Base-by-base conservation (phyloP, 148 eudicot genomes). In the Gaultheria prostrata region DNA sequence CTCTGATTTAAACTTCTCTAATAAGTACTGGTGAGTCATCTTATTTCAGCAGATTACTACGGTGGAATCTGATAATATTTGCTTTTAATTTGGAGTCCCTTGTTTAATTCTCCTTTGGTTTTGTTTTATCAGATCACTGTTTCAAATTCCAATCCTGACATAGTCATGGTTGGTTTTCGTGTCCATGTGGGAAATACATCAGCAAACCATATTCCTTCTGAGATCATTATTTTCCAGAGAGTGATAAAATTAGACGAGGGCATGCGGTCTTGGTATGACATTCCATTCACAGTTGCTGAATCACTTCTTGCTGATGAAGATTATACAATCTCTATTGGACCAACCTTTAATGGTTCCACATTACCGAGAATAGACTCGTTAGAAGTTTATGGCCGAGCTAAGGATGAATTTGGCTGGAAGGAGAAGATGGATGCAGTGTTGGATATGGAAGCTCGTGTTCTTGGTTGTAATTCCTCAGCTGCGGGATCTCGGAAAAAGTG, bases 381-480 rank as follows among this genome's bases (percentile, higher is more conserved):
- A 84, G 99, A 97, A 88, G 92, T 97, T 82, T 97, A 97, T 91
- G 99, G 99, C 76, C 95, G 98, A 59, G 96, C 95, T 45, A 97
- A 97, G 88, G 99, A 97, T 86, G 99, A 97, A 77, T 97, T 95
- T 90, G 98, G 99, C 26, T 97, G 99, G 99, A 97, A 93, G 80
- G 99, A 95, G 90, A 97, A 97, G 90, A 94, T 97, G 98, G 99
- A 97, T 84, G 94, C 94, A 10, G 92, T 97, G 82, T 88, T 97
- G 85, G 96, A 95, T 87, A 93, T 97, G 95, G 99, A 97, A 89
- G 92, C 98, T 70, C 98, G 93, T 82, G 95, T 85, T 3, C 95
- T 97, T 86, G 98, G 98, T 82, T 84, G 89, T 85, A 91, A 89
- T 81, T 90, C 95, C 14, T 91, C 89, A 89, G 89, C 89, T 84